Evolutionary conservation across 345 rosid species (phyloP), one percentile per base, ranked within the genome.

Genomic region (Euphorbia tirucalli): DNA sequence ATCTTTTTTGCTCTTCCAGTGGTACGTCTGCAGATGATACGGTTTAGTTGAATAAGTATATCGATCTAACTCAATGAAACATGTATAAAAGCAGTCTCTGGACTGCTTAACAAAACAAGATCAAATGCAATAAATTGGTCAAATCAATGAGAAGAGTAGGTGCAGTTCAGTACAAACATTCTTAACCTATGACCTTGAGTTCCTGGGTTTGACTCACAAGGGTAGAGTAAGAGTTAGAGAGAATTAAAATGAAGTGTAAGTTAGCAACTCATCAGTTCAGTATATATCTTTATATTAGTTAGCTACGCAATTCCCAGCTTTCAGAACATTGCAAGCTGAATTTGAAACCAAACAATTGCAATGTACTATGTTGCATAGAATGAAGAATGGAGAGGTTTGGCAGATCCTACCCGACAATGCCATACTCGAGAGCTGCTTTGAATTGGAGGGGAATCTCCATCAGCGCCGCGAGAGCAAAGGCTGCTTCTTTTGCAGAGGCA

Each of bases 1-100:
- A 86, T 66, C 65, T 85, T 80, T 84, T 75, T 88, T 5, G 88
- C 88, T 74, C 43, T 71, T 46, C 87, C 87, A 6, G 86, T 82
- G 4, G 49, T 66, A 1, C 82, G 76, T 66, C 97, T 92, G 67
- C 54, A 70, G 21, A 62, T 43, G 41, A 31, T 67, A 65, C 44
- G 15, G 35, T 64, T n/a, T 61, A 18, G 7, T n/a, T 13, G 11
- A 57, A 24, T 48, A 7, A 61, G 10, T 30, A 15, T 11, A 8
- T 22, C 31, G 15, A 32, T 27, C 35, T 28, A 71, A 35, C 4
- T 60, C 27, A 61, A 28, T 15, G 31, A 54, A 8, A 61, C 49
- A 27, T 16, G 8, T 50, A n/a, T n/a, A n/a, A n/a, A n/a, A n/a
- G n/a, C n/a, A n/a, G n/a, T n/a, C n/a, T n/a, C n/a, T n/a, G n/a